These are phyloP conservation scores for Pythium grandisporangium DNA, from an alignment of 352 stramenopile genomes.

Conservation along the genomic window DNA sequence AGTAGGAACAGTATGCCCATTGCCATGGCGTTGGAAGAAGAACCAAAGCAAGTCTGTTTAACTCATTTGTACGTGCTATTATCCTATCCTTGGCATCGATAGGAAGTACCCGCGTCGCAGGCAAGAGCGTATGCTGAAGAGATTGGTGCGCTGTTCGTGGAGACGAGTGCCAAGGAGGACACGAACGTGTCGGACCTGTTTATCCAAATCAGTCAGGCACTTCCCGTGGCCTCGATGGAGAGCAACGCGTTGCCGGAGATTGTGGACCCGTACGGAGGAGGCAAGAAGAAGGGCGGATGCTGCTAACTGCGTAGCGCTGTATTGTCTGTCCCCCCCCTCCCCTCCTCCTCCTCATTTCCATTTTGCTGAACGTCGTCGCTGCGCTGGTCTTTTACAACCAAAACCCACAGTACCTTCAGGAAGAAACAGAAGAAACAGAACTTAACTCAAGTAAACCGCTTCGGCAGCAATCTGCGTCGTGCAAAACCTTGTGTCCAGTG, in stretches of 20 bases:
- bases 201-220: constrained; percentile 81
- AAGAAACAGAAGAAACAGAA: no score
- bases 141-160: constrained; percentile 89
- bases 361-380: constrained; percentile 1
- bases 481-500: no score
- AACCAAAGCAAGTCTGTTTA: constrained; percentile 53
- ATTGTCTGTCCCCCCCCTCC: neutral
- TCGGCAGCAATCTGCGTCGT: no score
- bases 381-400: no score
- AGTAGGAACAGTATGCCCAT: constrained; percentile 94
- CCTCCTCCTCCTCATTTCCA: neutral
- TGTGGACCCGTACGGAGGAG: constrained; percentile 73
- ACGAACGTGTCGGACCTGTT: constrained; percentile 92
- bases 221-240: constrained; percentile 58
- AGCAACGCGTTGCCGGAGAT: constrained; percentile 82
- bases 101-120: constrained; percentile 82
- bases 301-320: constrained; percentile 78
- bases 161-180: constrained; percentile 93
- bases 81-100: neutral
- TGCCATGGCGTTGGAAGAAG: constrained; percentile 94
- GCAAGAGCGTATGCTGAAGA: constrained; percentile 89
- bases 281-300: constrained; percentile 76
- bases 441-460: no score
- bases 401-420: no score
- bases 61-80: no score